phyloP scores from a whole-genome alignment of 495 filamentous ascomycete species.

The Penicillium psychrofluorescens region DNA sequence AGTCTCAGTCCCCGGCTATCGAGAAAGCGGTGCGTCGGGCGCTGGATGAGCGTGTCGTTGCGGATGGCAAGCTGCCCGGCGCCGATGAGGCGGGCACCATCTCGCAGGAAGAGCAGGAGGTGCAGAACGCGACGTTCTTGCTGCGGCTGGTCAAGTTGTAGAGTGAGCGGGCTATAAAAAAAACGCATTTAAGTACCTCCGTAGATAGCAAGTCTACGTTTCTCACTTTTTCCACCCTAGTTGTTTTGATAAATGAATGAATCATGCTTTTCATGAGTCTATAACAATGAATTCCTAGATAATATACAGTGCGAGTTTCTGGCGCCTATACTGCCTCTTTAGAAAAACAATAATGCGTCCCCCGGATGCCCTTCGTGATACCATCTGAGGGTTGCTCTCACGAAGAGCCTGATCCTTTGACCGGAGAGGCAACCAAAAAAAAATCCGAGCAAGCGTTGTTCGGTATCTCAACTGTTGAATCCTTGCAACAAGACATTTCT shows the following conservation, averaged over 20 bases:
- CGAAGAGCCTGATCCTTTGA: too few relatives aligned
- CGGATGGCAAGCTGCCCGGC: constrained; percentile 54
- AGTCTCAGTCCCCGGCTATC: constrained; percentile 57
- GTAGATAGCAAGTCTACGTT: constrained; percentile 10
- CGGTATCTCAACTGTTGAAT: too few relatives aligned
- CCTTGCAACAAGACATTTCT: too few relatives aligned
- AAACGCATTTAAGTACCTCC: not conserved
- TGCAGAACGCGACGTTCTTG: constrained; percentile 80
- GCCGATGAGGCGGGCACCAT: constrained; percentile 57
- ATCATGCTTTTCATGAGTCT: constrained; percentile 1
- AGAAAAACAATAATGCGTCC: not conserved
- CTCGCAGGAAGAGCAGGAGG: constrained; percentile 80
- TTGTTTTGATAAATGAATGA: constrained; percentile 9
- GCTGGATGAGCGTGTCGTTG: constrained; percentile 62
- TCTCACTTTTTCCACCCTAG: not conserved
- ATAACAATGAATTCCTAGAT: not conserved
- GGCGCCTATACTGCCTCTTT: not conserved
- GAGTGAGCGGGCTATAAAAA: constrained; percentile 2
- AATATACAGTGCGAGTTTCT: not conserved
- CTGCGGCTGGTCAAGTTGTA: constrained; percentile 74
- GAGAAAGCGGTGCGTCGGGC: constrained; percentile 76
- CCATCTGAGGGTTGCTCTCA: too few relatives aligned
- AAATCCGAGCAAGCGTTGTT: too few relatives aligned
- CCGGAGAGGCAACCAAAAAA: too few relatives aligned
- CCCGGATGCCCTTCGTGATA: not conserved